These are phyloP conservation scores for Plasmodium gallinaceum DNA, from an alignment of 169 alveolate species.

Conservation along the genomic window DNA sequence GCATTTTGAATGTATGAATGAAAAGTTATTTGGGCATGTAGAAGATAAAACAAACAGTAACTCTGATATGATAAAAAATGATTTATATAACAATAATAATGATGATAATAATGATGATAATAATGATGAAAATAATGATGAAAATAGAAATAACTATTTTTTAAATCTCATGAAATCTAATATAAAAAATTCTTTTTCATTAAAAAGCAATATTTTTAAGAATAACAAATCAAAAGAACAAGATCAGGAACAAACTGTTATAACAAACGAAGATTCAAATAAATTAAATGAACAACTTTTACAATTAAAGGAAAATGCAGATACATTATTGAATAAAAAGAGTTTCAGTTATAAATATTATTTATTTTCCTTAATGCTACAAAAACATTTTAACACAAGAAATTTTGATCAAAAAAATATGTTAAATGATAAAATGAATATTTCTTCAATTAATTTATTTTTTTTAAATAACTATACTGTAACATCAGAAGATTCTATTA, in stretches of 20 bases:
- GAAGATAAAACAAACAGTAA: not conserved
- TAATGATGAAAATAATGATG: constrained; percentile 3
- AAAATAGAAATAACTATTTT: constrained; percentile 14
- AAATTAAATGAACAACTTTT: not conserved
- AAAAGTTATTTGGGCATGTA: constrained; percentile 13
- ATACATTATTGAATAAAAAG: not conserved
- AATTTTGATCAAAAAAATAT: not conserved
- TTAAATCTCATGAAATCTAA: constrained; percentile 38
- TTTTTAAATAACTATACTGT: constrained; percentile 31
- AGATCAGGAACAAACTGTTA: not conserved
- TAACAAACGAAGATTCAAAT: not conserved
- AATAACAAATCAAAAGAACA: not conserved
- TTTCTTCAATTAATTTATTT: constrained; percentile 36
- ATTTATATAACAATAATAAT: not conserved
- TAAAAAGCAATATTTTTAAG: not conserved
- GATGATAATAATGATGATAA: not conserved
- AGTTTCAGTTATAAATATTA: constrained; percentile 27
- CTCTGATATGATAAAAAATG: not conserved
- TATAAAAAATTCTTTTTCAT: constrained; percentile 23
- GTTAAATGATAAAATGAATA: constrained; percentile 1
- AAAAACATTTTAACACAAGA: constrained; percentile 5
- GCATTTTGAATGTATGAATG: constrained; percentile 5
- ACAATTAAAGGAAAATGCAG: not conserved
- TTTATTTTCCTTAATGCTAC: constrained; percentile 9
- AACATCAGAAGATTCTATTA: constrained; percentile 26